These are phyloP conservation scores for Phialocephala sp. DNA, from an alignment of 2,329 filamentous ascomycete genomes.

Conservation along the genomic window DNA sequence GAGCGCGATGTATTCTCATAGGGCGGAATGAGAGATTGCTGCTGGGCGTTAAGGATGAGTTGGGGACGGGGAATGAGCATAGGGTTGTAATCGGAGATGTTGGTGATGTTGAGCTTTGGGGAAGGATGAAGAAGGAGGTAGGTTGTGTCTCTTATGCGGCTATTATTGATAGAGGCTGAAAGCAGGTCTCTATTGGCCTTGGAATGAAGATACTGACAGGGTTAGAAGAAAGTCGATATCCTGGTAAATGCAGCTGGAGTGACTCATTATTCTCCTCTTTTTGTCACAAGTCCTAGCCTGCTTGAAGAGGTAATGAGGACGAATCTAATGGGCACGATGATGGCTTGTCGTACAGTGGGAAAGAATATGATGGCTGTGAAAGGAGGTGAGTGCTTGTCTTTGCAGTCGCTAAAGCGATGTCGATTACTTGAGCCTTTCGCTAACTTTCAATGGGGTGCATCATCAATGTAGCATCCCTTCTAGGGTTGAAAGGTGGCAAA, in stretches of 20 bases:
- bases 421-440: not conserved
- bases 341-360: conserved; percentile 60
- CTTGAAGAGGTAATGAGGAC: conserved; percentile 67
- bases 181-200: not conserved
- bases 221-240: conserved; percentile 52
- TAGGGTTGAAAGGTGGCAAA: conserved; percentile 70
- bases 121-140: conserved; percentile 32
- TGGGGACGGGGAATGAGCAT: conserved; percentile 14
- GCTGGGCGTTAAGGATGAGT: conserved; percentile 61
- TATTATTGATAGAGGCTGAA: not conserved
- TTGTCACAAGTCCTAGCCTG: conserved; percentile 54
- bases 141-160: conserved; percentile 19
- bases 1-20: conserved; percentile 64
- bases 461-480: conserved; percentile 80
- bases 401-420: not conserved
- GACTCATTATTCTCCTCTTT: conserved; percentile 68
- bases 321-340: conserved; percentile 72
- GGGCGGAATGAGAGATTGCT: conserved; percentile 65
- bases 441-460: conserved; percentile 61
- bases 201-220: not conserved
- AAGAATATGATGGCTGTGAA: conserved; percentile 53
- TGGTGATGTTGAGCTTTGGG: conserved; percentile 38
- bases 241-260: conserved; percentile 84
- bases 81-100: conserved; percentile 40
- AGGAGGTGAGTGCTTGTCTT: conserved; percentile 33